Conservation (phyloP, 2,329 filamentous ascomycete species). For the Aspergillus bombycis region DNA sequence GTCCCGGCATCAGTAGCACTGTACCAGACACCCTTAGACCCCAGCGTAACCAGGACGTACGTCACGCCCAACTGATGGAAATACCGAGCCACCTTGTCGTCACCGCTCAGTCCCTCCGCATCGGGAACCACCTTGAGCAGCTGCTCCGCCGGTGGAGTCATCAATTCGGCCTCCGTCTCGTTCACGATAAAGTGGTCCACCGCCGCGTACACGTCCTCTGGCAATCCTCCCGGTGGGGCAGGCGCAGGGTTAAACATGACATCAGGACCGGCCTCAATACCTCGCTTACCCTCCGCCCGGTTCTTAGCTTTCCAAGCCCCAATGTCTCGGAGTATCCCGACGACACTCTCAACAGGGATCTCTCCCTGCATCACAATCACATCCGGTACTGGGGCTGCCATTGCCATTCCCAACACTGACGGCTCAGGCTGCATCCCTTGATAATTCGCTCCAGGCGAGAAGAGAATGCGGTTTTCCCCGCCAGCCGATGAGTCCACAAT, state of each 20-base stretch:
- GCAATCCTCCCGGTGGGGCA: slow-evolving; percentile 73
- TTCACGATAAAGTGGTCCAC: slow-evolving; percentile 85
- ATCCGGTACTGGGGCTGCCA: slow-evolving; percentile 54
- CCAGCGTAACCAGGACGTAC: slow-evolving; percentile 83
- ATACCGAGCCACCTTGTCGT: slow-evolving; percentile 58
- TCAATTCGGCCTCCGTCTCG: slow-evolving; percentile 81
- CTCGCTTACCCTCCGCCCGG: slow-evolving; percentile 39
- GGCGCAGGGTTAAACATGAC: slow-evolving; percentile 89
- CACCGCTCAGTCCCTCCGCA: slow-evolving; percentile 47
- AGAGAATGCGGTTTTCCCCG: slow-evolving; percentile 73
- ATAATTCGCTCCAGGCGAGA: slow-evolving; percentile 72
- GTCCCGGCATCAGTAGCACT: slow-evolving; percentile 57
- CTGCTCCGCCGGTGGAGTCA: slow-evolving; percentile 58
- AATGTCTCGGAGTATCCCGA: slow-evolving; percentile 58
- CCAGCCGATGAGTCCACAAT: slow-evolving; percentile 72
- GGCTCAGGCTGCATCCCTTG: slow-evolving; percentile 44
- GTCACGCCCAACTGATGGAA: slow-evolving; percentile 72
- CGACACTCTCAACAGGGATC: slow-evolving; percentile 68
- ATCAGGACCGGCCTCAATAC: slow-evolving; percentile 50
- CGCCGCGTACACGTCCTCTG: slow-evolving; percentile 65
- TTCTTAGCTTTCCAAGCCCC: slow-evolving; percentile 46
- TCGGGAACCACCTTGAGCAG: slow-evolving; percentile 32
- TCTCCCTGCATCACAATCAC: slow-evolving; percentile 79
- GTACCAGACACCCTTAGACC: slow-evolving; percentile 73
- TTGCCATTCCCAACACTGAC: slow-evolving; percentile 42